Percentiles rank a stretch among this genome's conserved stretches.
Evolutionary conservation across 2,329 filamentous ascomycete species (phyloP).

Genomic region (Hypoxylon sp.): DNA sequence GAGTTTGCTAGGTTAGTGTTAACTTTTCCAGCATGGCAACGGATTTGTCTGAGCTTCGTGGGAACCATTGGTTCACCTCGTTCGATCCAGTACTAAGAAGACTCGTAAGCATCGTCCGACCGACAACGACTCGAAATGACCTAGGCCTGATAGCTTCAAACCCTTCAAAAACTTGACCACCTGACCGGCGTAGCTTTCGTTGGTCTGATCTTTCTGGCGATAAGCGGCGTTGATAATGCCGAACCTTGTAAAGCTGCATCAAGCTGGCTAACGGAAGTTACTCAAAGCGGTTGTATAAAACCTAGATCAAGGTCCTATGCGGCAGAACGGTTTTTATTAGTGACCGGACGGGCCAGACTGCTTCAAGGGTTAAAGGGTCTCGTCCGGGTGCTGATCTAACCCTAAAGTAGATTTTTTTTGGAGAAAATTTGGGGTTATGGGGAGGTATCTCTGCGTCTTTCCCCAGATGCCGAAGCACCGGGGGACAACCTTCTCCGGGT

Average conservation of each 20-base stretch:
- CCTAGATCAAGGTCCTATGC: constrained; percentile 40
- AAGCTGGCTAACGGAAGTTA: constrained; percentile 25
- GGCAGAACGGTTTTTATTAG: constrained; percentile 41
- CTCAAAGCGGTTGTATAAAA: constrained; percentile 30
- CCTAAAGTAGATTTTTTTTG: constrained; percentile 36
- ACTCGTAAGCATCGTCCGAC: constrained; percentile 19
- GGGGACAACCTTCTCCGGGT: constrained; percentile 32
- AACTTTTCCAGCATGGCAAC: constrained; percentile 15
- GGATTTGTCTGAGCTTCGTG: constrained; percentile 9
- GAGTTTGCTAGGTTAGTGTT: constrained; percentile 8
- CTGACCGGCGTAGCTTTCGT: constrained; percentile 30
- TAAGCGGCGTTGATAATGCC: constrained; percentile 29
- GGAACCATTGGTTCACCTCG: constrained; percentile 10
- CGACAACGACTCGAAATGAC: constrained; percentile 21
- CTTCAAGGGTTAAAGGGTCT: constrained; percentile 34
- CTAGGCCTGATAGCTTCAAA: constrained; percentile 8
- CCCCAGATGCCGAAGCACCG: constrained; percentile 43
- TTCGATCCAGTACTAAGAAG: constrained; percentile 10
- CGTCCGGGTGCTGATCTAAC: constrained; percentile 37
- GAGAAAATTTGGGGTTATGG: constrained; percentile 40
- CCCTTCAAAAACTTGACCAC: constrained; percentile 12
- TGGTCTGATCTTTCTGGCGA: constrained; percentile 13
- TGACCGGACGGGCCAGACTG: constrained; percentile 33
- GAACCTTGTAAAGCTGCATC: constrained; percentile 28
- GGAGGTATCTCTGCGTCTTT: constrained; percentile 25